Base-by-base conservation (phyloP, 139 green algal species). In the Haematococcus lacustris region DNA sequence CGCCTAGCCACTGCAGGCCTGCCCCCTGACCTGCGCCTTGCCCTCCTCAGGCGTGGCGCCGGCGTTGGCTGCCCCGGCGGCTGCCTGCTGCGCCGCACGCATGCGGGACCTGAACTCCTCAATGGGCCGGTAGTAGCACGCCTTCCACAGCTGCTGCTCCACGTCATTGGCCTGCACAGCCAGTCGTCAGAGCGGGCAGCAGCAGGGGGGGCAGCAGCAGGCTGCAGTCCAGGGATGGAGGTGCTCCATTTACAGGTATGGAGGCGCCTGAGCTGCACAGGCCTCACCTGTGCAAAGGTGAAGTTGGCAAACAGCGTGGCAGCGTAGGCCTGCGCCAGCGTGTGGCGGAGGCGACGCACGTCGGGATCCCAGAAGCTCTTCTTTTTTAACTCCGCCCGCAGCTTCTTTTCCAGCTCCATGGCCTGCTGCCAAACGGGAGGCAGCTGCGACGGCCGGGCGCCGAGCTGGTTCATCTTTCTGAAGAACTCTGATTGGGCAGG, bases 61-160 rank as follows among this genome's bases (percentile, higher is more conserved):
- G 61, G 50, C 60, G n/a, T 38, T 30, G 1, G 41, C 41, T 5
- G 25, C 1, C 33, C 41, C 71, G 21, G n/a, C 6, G 25, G 57
- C 66, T 38, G 57, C 75, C 51, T 81, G 73, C 4, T 66, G 51
- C 21, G 76, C 72, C 21, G 57, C 33, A 64, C 71, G 68, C 25
- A 89, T 67, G 5, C 83, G 53, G 4, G 37, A 59, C 9, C 89
- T 68, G 71, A 94, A 94, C 77, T 94, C 85, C 74, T 92, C 86
- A 3, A 94, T 93, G 28, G 86, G 84, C 28, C 74, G 71, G 73
- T 94, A 93, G 61, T 89, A 91, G 0, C 88, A 82, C 1, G 43
- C 51, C 71, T 91, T 90, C 89, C 89, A 94, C 34, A 94, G 62
- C 9, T 40, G n/a, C 37, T 76, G 71, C 66, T 92, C 88, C 28